These are phyloP conservation scores for Podochytrium sp. DNA, from an alignment of 192 early-diverging fungal species.

Conservation along the genomic window DNA sequence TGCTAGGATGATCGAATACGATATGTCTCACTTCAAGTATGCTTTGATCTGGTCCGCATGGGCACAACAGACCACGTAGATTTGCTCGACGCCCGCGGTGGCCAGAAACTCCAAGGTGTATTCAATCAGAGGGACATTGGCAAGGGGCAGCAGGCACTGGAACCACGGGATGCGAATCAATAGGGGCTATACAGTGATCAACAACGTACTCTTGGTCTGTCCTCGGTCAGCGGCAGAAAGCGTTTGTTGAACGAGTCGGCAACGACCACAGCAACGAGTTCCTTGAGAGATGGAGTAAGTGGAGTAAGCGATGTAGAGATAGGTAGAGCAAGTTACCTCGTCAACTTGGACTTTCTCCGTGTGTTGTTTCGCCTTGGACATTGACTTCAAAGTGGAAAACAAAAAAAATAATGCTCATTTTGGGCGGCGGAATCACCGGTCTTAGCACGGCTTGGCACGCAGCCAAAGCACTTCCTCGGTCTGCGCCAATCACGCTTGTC, in stretches of 20 bases:
- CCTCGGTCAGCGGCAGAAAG: slow-evolving; percentile 84
- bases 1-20: background rate
- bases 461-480: slow-evolving; percentile 40
- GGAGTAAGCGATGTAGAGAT: background rate
- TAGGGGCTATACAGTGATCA: background rate
- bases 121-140: slow-evolving; percentile 95
- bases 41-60: slow-evolving; percentile 82
- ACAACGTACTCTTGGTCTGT: slow-evolving; percentile 72
- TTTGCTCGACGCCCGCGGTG: slow-evolving; percentile 80
- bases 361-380: slow-evolving; percentile 1
- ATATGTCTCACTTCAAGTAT: slow-evolving; percentile 73
- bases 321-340: slow-evolving; percentile 1
- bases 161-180: background rate
- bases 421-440: slow-evolving; percentile 92
- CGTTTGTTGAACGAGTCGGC: slow-evolving; percentile 85
- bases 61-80: slow-evolving; percentile 82
- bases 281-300: slow-evolving; percentile 15
- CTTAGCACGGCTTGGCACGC: slow-evolving; percentile 84
- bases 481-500: slow-evolving; percentile 66
- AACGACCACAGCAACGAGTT: slow-evolving; percentile 88
- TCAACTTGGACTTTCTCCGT: slow-evolving; percentile 35
- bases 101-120: slow-evolving; percentile 95
- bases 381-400: background rate
- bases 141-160: slow-evolving; percentile 88
- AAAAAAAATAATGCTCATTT: slow-evolving; percentile 49